Base-by-base conservation (phyloP, 805 yeast genomes). In the Ogataea nonfermentans region DNA sequence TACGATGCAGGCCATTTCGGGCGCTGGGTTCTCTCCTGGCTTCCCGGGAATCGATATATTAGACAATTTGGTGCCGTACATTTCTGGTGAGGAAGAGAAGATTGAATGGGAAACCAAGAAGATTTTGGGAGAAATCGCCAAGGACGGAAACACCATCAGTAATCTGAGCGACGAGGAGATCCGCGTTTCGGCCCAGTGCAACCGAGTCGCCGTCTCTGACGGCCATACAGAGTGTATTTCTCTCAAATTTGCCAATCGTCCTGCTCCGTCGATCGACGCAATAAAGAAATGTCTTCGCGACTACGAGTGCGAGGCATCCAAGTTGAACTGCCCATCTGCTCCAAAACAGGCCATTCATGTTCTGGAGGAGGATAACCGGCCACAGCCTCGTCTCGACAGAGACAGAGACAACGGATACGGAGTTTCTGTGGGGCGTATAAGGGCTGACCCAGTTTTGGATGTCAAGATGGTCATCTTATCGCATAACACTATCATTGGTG, bases 1-100 rank as follows among this genome's bases (percentile, higher is more conserved):
- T 40, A 93, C 99, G 11, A 66, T 93, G 64, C 99, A 93, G 65
- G 99, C 99, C 26, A 87, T 93, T 49, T 90, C 98, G 4, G 99
- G 99, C 54, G 99, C 95, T 15, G 99, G 99, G 3, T 93, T 86
- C 63, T 85, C 96, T 8, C 99, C 99, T 35, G 99, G 99, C 63
- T 95, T 90, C 41, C 80, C 96, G 15, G 93, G 95, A 49, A 90
- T 93, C 65, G 98, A 93, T 60, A 80, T 91, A 40, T 73, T 93
- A 55, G 99, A 93, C 67, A 93, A 93, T 68, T 76, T 93, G 51
- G 88, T 93, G 40, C 99, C 99, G 29, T 93, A 71, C 74, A 93
- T 93, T 59, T 73, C 89, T 49, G 97, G 98, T 32, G 99, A 93
- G 68, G 99, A 93, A 69, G 99, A 93, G 53, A 93, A 93, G 70